Percentiles rank a stretch among this genome's conserved stretches.
Conservation (phyloP, 768 basidiomycete species). For the Chlorophyllum brunneum region DNA sequence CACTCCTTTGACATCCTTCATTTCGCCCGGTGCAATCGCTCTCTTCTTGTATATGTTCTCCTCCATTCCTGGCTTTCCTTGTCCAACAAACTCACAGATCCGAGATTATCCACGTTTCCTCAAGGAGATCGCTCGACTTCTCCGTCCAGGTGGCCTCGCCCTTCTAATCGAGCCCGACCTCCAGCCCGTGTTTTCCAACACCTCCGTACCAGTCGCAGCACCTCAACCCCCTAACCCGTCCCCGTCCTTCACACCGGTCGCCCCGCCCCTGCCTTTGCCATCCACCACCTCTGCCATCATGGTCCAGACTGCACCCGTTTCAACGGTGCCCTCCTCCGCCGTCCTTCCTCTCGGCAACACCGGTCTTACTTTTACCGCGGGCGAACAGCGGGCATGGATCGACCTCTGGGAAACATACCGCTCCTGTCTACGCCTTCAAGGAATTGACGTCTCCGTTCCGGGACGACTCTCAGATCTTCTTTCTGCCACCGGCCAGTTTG, state of each 20-base stretch:
- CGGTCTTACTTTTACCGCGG: background rate
- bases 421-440: slow-evolving; percentile 45
- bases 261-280: background rate
- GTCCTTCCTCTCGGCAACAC: background rate
- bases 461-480: slow-evolving; percentile 49
- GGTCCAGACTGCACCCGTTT: background rate
- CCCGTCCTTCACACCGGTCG: background rate
- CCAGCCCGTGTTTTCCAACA: slow-evolving; percentile 33
- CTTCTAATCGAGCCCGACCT: slow-evolving; percentile 61
- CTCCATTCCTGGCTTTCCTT: slow-evolving; percentile 4
- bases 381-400: slow-evolving; percentile 44
- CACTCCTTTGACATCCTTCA: background rate
- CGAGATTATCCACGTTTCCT: slow-evolving; percentile 58
- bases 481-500: slow-evolving; percentile 45
- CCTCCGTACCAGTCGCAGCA: slow-evolving; percentile 14
- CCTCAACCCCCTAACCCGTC: slow-evolving; percentile 15
- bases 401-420: slow-evolving; percentile 62
- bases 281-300: slow-evolving; percentile 2
- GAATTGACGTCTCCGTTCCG: slow-evolving; percentile 57
- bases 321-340: background rate
- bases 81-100: slow-evolving; percentile 39
- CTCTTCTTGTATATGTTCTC: slow-evolving; percentile 11
- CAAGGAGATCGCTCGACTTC: slow-evolving; percentile 57
- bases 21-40: slow-evolving; percentile 8
- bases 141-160: slow-evolving; percentile 68